Evolutionary conservation across 1,284 basidiomycete genomes (phyloP).

Genomic region (Porogramme epimiltina): DNA sequence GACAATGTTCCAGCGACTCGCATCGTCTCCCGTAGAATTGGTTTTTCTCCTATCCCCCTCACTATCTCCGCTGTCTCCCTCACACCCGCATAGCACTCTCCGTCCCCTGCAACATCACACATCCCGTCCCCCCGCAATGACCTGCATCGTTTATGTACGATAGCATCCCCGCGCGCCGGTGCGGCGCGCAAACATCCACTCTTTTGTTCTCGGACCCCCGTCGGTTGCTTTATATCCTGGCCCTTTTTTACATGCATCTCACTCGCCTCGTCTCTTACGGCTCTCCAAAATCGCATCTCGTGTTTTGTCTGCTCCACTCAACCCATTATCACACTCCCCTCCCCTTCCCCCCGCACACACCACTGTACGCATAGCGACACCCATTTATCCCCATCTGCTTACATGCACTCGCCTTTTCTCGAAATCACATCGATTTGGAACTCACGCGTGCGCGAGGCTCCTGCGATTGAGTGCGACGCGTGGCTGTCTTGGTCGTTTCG

Average conservation of each 20-base stretch:
- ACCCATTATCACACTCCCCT: neutral
- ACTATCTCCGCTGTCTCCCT: neutral
- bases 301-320: too few relatives aligned
- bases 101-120: neutral
- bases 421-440: neutral
- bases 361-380: slow-evolving; percentile 1
- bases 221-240: too few relatives aligned
- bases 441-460: too few relatives aligned
- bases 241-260: too few relatives aligned
- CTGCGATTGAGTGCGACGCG: too few relatives aligned
- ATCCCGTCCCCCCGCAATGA: neutral
- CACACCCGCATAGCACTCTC: neutral
- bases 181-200: neutral
- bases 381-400: neutral
- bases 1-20: slow-evolving; percentile 14
- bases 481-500: too few relatives aligned
- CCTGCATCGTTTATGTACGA: slow-evolving; percentile 3
- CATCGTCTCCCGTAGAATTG: neutral
- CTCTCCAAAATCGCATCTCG: too few relatives aligned
- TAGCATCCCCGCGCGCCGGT: slow-evolving; percentile 1
- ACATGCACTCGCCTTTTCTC: neutral
- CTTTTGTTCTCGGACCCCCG: too few relatives aligned
- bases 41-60: neutral
- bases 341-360: neutral
- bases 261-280: too few relatives aligned